Conservation (phyloP, 805 yeast genomes). For the Suhomyces emberorum region DNA sequence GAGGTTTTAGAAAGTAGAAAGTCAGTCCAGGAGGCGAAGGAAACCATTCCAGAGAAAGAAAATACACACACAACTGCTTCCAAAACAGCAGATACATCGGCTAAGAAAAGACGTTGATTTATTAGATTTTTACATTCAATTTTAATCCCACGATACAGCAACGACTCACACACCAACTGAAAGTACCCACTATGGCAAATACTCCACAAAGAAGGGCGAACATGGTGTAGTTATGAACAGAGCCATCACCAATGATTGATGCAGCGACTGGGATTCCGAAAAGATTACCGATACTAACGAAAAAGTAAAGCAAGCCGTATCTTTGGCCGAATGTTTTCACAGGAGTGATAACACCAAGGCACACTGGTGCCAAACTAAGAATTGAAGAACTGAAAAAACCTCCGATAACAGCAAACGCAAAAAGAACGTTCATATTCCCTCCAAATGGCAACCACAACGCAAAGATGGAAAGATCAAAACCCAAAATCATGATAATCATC, state of each 20-base stretch:
- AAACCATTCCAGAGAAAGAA: slow-evolving; percentile 24
- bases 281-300: slow-evolving; percentile 45
- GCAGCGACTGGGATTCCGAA: slow-evolving; percentile 37
- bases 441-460: slow-evolving; percentile 72
- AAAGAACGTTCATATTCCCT: slow-evolving; percentile 34
- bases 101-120: no score
- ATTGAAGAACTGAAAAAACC: slow-evolving; percentile 65
- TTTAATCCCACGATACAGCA: slow-evolving; percentile 28
- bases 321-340: slow-evolving; percentile 65
- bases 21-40: not conserved
- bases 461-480: slow-evolving; percentile 47
- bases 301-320: slow-evolving; percentile 63
- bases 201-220: slow-evolving; percentile 34
- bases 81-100: slow-evolving; percentile 22
- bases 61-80: slow-evolving; percentile 25
- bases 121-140: slow-evolving; percentile 11
- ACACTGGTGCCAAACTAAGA: slow-evolving; percentile 62
- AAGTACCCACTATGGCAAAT: slow-evolving; percentile 23
- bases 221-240: slow-evolving; percentile 23
- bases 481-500: slow-evolving; percentile 45
- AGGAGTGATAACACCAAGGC: slow-evolving; percentile 63
- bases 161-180: slow-evolving; percentile 30
- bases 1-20: slow-evolving; percentile 6
- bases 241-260: slow-evolving; percentile 33
- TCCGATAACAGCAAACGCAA: slow-evolving; percentile 50